These are phyloP conservation scores for Morella rubra DNA, from an alignment of 306 rosid genomes.

Conservation along the genomic window DNA sequence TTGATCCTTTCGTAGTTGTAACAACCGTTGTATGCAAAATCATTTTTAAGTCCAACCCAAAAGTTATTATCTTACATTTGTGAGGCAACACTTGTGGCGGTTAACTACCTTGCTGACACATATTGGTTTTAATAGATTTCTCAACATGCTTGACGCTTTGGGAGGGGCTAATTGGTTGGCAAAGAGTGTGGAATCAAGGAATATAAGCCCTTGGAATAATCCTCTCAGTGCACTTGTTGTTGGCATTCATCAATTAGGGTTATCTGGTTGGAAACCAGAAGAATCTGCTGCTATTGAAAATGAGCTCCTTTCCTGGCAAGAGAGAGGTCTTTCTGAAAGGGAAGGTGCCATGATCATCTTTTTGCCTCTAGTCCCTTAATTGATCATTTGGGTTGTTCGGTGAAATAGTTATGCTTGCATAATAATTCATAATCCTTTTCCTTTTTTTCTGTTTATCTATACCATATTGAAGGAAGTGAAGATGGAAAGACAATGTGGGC, in stretches of 20 bases:
- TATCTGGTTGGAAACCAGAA: conserved; percentile 86
- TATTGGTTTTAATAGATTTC: conserved; percentile 53
- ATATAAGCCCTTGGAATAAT: conserved; percentile 74
- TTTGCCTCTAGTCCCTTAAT: conserved; percentile 16
- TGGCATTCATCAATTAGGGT: conserved; percentile 74
- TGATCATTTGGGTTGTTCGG: background rate
- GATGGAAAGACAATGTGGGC: conserved; percentile 92
- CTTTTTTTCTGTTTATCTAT: conserved; percentile 7
- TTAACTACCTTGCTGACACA: conserved; percentile 24
- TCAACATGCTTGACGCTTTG: conserved; percentile 71
- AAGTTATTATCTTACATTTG: conserved; percentile 7
- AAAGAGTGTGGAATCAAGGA: conserved; percentile 57
- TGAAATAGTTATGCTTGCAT: conserved; percentile 3
- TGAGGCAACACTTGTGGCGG: conserved; percentile 2
- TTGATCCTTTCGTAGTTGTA: background rate
- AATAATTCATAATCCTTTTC: conserved; percentile 13
- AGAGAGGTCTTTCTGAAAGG: conserved; percentile 71
- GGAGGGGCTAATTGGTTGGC: conserved; percentile 84
- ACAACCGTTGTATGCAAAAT: background rate
- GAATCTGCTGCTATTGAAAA: conserved; percentile 87
- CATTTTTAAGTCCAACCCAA: background rate
- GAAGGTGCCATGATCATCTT: conserved; percentile 57
- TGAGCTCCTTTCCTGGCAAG: conserved; percentile 86
- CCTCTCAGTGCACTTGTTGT: conserved; percentile 75
- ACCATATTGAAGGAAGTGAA: conserved; percentile 63